Evolutionary conservation across 306 rosid genomes (phyloP), one percentile per base, ranked within the genome.

Genomic region (Dryas octopetala): DNA sequence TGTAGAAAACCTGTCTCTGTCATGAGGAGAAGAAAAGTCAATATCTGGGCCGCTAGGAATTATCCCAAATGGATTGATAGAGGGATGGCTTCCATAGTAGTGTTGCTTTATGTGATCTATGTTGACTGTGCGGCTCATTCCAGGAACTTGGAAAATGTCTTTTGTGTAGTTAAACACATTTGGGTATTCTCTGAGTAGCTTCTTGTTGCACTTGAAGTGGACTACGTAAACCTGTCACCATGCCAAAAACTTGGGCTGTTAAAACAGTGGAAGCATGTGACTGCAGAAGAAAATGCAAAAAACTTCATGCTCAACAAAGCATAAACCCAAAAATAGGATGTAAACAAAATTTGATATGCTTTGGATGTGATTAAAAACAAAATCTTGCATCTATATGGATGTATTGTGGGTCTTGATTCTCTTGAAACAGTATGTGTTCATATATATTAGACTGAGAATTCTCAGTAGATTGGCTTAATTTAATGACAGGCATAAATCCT

Each of bases 191-290:
- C 90, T 81, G 5, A 91, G 73, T 26, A 81, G 85, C 78, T 92
- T 95, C 86, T 95, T 89, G 92, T 95, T 95, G 89, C 98, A 95
- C 85, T 95, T 95, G 86, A 95, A 95, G 77, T 95, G 97, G 78
- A 95, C 97, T 23, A 75, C 95, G 79, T 95, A 95, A 73, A 89
- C 98, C 97, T 95, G 85, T 70, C 79, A 69, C 77, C 59, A 66
- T 28, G 19, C 17, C 17, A 8, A 14, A 52, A 57, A 54, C 9
- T 46, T 54, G n/a, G 5, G 77, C 4, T 40, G 17, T 38, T 23
- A 58, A 79, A 75, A 65, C 17, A 44, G 46, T 28, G 43, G 52
- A 55, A 58, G 47, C 14, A 62, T 2, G 45, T 17, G 44, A 7
- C 7, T 1, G 38, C 38, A 32, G 38, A 32, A 32, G 38, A 32